These are phyloP conservation scores for Acacia pycnantha DNA, from an alignment of 331 rosid genomes.

Conservation along the genomic window DNA sequence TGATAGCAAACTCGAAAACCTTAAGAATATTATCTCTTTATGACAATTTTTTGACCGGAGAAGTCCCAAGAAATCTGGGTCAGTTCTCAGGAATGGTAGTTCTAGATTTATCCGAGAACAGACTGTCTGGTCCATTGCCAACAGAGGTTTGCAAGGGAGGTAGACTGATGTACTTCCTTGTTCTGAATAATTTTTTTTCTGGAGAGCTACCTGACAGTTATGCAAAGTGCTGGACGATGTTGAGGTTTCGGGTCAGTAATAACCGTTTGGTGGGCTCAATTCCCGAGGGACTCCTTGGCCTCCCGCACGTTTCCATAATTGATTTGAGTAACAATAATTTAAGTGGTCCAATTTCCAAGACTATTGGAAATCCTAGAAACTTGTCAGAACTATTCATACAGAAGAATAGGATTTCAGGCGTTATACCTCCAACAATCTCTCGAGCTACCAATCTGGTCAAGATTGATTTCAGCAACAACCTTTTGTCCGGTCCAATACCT, in stretches of 20 bases:
- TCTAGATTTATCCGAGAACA: constrained; percentile 86
- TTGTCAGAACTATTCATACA: constrained; percentile 81
- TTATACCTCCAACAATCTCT: constrained; percentile 67
- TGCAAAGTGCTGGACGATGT: constrained; percentile 52
- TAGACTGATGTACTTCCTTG: constrained; percentile 62
- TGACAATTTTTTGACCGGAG: constrained; percentile 62
- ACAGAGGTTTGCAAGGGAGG: constrained; percentile 72
- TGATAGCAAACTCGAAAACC: constrained; percentile 61
- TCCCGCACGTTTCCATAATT: constrained; percentile 78
- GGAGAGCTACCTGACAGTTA: constrained; percentile 73
- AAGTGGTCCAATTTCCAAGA: constrained; percentile 59
- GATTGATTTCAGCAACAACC: constrained; percentile 83
- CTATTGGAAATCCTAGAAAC: constrained; percentile 57
- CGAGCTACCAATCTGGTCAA: constrained; percentile 65
- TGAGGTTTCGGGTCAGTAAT: constrained; percentile 76
- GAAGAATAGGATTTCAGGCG: constrained; percentile 70
- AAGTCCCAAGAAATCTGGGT: constrained; percentile 70
- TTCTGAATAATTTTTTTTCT: constrained; percentile 64
- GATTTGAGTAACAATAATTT: constrained; percentile 71
- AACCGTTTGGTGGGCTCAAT: constrained; percentile 68
- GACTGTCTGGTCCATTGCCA: constrained; percentile 76
- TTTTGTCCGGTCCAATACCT: constrained; percentile 82
- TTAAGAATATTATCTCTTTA: constrained; percentile 74
- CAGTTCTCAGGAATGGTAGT: constrained; percentile 57
- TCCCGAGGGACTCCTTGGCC: constrained; percentile 63